Evolutionary conservation across 805 yeast genomes (phyloP), one percentile per base, ranked within the genome.

Genomic region (Cyberlindnera galapagoensis): DNA sequence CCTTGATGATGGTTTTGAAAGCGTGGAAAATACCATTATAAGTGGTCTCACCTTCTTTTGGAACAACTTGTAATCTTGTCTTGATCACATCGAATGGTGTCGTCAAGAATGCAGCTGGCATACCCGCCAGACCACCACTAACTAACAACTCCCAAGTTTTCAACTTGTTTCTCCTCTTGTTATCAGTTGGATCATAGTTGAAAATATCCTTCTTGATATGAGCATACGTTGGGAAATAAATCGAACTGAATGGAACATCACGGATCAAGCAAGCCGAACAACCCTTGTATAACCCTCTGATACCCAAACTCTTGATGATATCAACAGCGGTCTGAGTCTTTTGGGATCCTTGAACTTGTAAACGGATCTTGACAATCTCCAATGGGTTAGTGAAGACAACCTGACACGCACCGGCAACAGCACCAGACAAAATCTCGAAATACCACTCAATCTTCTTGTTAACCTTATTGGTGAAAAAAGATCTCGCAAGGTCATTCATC

Each of bases 21-120:
- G 96, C 94, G 59, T 87, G 88, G 19, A 66, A 48, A 34, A 90
- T 79, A 37, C 94, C 90, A 16, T 59, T 67, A 62, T 90, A 90
- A 28, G 72, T 72, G 11, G 82, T 71, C 51, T 85, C 95, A 34
- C 88, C 90, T 35, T 69, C 62, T 41, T 80, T 76, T 6, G 85
- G 69, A 55, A 79, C 94, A 39, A 86, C 78, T 63, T 90, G 98
- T 43, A 90, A 65, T 59, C 97, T 78, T 4, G 98, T 90, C 64
- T 90, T 90, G 49, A 92, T 83, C 30, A 90, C 97, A 66, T 90
- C 98, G 51, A 86, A 87, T 2, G 98, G 98, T 0, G 98, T 90
- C 2, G 98, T 90, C 44, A 88, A 65, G 57, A 82, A 90, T 9
- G 97, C 97, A 19, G 97, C 94, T 8, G 98, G 98, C 66, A 94